A percentile compares a stretch with the other conserved stretches of the same genome.
Evolutionary conservation across 768 basidiomycete species (phyloP).

Genomic region (Sarcodon aspratus): DNA sequence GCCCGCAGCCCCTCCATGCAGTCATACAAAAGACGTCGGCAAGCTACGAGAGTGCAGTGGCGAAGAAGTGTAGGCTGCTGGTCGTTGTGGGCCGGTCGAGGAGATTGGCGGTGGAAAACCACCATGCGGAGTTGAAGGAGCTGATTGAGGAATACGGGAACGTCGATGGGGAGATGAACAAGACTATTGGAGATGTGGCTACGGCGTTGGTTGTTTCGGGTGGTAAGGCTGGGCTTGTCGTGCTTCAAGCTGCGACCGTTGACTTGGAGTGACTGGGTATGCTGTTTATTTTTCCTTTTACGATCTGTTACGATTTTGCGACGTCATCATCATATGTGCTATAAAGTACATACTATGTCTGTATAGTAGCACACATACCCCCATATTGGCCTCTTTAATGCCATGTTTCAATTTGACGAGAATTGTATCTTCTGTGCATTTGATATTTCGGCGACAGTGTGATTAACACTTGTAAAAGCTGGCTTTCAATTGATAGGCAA

Average conservation of each 20-base stretch:
- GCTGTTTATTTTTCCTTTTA: neutral
- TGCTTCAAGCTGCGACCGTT: slow-evolving; percentile 42
- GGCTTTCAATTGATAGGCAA: too few species aligned
- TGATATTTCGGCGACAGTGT: too few species aligned
- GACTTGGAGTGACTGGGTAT: neutral
- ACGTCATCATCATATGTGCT: neutral
- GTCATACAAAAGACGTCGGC: slow-evolving; percentile 33
- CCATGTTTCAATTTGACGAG: too few species aligned
- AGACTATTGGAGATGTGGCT: slow-evolving; percentile 81
- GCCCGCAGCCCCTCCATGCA: slow-evolving; percentile 47
- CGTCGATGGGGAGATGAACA: slow-evolving; percentile 53
- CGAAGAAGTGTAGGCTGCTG: slow-evolving; percentile 32
- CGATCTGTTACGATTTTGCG: neutral
- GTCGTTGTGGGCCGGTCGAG: slow-evolving; percentile 67
- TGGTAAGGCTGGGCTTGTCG: slow-evolving; percentile 47
- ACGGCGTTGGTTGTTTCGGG: slow-evolving; percentile 61
- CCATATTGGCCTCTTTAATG: neutral
- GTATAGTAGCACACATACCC: neutral
- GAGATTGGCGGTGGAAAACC: slow-evolving; percentile 61
- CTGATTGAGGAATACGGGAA: slow-evolving; percentile 39
- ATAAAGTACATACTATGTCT: neutral
- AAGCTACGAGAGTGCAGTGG: slow-evolving; percentile 6
- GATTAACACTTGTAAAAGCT: too few species aligned
- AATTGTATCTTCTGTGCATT: too few species aligned
- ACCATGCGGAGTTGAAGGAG: slow-evolving; percentile 56